Evolutionary conservation across 345 rosid species (phyloP), one percentile per base, ranked within the genome.

Genomic region (Sisymbrium irio): DNA sequence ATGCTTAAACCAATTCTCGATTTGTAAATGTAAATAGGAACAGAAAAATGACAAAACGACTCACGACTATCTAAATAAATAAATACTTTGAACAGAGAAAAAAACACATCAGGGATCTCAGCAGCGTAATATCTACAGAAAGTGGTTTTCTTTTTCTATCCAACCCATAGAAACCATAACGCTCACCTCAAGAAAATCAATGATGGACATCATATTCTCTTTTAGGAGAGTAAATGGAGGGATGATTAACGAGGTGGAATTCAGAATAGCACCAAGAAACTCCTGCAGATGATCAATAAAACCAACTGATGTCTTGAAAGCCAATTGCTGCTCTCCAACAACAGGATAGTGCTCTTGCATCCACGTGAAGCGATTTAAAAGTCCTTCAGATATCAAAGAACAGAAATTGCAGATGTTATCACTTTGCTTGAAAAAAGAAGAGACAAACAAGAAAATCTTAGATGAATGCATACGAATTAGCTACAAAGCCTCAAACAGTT

Each of bases 271-370:
- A 76, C 77, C 76, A 60, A 95, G 88, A 82, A 95, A 84, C 79
- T 95, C 99, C 82, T 90, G 99, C 64, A 95, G 82, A 78, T 95
- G 97, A 77, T 95, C 99, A 64, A 95, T 61, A 82, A 95, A 95
- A 78, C 97, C 85, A 80, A 85, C 80, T 15, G 99, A 82, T 55
- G 97, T 87, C 90, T 90, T 95, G 85, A 95, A 92, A 69, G 85
- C 74, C 62, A 92, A 37, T 45, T 56, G 67, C 76, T 95, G 92
- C 65, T 83, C 84, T 65, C 82, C 83, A 60, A 61, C 62, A 73
- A 86, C 33, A 49, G 97, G 97, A 82, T 88, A 91, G 33, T 78
- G 54, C 49, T 83, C 87, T 85, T 89, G 90, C 99, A 95, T 89
- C 99, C 99, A 92, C 32, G 75, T 18, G 83, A 88, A 90, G 66